Base-by-base conservation (phyloP, 1,284 basidiomycete genomes). In the Trichosporon asahii region DNA sequence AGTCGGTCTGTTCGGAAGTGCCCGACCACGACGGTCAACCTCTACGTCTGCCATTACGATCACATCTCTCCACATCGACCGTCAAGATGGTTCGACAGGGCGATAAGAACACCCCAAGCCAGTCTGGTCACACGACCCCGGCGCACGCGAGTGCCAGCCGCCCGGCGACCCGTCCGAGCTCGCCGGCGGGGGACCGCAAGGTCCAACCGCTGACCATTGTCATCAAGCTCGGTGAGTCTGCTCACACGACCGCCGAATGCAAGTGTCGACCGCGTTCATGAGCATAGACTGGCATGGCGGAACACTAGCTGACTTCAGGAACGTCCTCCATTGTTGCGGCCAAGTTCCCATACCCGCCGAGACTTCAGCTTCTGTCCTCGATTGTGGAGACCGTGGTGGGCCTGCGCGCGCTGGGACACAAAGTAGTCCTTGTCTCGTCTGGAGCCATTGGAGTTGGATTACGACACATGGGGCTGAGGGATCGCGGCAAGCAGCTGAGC, bases 391-490 rank as follows among this genome's bases (percentile, higher is more conserved):
- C 94, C 0, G 94, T 95, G 14, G 88, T 94, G 46, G 84, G 88
- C 55, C 87, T 99, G 5, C 89, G 91, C 64, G 85, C 86, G 3
- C 85, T 90, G 53, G 96, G 96, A 0, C 96, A 99, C 85, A 90
- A 92, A 75, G 94, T 99, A 69, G 93, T 98, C 2, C 89, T 99
- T 14, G 95, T 98, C 68, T 95, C 92, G 75, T 97, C 95, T 12
- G 96, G 96, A 0, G 97, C 96, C 15, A 98, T 99, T 69, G 97
- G 92, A 0, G 93, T 98, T 44, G 97, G 96, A 0, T 83, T 98
- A 68, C 90, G 95, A 78, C 88, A 94, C 57, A 99, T 99, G 96
- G 87, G 89, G 37, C 85, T 97, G 74, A 87, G 89, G 18, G 89
- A 88, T 68, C 87, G 88, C 70, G 93, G 95, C 1, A 96, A 95